Base-by-base conservation (phyloP, 345 rosid genomes). In the Lepidium sativum region DNA sequence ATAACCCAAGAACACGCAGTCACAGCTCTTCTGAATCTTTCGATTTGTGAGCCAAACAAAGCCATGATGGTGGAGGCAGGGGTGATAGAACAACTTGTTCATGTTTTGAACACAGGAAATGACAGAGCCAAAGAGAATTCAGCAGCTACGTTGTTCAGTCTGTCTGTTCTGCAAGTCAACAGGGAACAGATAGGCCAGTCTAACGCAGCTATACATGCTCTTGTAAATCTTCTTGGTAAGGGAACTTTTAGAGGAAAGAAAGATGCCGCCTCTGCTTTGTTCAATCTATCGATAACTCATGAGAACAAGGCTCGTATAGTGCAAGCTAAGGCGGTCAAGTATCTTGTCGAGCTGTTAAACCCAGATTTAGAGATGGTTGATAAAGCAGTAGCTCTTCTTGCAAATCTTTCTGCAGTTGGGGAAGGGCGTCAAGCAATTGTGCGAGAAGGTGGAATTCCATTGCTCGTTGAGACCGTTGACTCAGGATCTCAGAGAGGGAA, bases 241-340 rank as follows among this genome's bases (percentile, higher is more conserved):
- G 99, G 97, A 66, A 94, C 92, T 15, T 70, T 81, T 17, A 75
- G 97, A 70, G 99, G 99, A 40, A 90, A 80, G 82, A 94, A 94
- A 71, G 99, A 94, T 52, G 96, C 99, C 6, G 86, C 90, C 0
- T 82, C 96, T 57, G 96, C 99, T 60, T 77, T 94, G 87, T 94
- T 87, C 69, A 90, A 83, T 76, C 83, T 94, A 43, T 90, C 97
- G 4, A 90, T 90, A 71, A 80, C 83, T 68, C 96, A 94, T n/a
- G 96, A 86, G 54, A 94, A 94, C 75, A 94, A 88, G 77, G 89
- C 83, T 67, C 92, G 97, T 12, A 88, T 90, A 34, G 84, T 94
- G 69, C 94, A 85, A 80, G 95, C 97, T n/a, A 96, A 95, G 65
- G 94, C 94, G 2, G 90, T 90, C 38, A 90, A 78, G 78, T 74